Evolutionary conservation across 257 asterid species (phyloP).

Genomic region (Buddleja alternifolia): DNA sequence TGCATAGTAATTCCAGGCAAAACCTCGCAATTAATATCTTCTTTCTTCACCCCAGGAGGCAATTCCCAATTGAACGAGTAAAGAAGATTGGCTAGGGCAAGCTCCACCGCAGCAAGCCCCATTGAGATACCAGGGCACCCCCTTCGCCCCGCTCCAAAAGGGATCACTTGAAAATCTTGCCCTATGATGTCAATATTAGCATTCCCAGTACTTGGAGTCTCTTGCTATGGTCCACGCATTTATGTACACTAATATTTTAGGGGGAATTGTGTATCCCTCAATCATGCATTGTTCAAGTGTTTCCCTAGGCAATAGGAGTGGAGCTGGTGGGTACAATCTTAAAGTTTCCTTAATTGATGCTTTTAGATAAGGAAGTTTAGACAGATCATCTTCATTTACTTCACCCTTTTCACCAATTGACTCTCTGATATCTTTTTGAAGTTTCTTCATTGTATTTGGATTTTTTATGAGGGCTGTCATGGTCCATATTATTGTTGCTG

Average conservation of each 20-base stretch:
- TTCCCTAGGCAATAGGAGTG: slow-evolving; percentile 47
- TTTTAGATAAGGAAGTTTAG: slow-evolving; percentile 36
- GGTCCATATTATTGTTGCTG: slow-evolving; percentile 40
- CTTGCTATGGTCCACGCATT: slow-evolving; percentile 62
- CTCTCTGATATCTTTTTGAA: slow-evolving; percentile 36
- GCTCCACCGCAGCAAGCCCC: slow-evolving; percentile 49
- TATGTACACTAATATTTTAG: slow-evolving; percentile 41
- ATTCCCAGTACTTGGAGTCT: slow-evolving; percentile 47
- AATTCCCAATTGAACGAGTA: slow-evolving; percentile 46
- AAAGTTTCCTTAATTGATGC: slow-evolving; percentile 49
- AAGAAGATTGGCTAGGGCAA: slow-evolving; percentile 49
- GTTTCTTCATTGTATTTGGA: slow-evolving; percentile 31
- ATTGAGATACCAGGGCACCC: slow-evolving; percentile 53
- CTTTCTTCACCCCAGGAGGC: slow-evolving; percentile 35
- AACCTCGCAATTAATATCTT: slow-evolving; percentile 43
- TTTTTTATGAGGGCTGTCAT: slow-evolving; percentile 44
- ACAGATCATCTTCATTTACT: slow-evolving; percentile 42
- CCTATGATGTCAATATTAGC: slow-evolving; percentile 32
- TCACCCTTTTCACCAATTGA: slow-evolving; percentile 12
- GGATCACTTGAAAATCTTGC: slow-evolving; percentile 42
- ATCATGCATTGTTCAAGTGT: slow-evolving; percentile 29
- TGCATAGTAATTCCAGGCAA: slow-evolving; percentile 55
- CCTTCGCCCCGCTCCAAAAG: slow-evolving; percentile 53
- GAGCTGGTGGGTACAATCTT: slow-evolving; percentile 49
- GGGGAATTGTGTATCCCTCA: slow-evolving; percentile 35